Evolutionary conservation across 208 protist genomes (phyloP), one percentile per base, ranked within the genome.

Genomic region (Trypanosoma vivax): DNA sequence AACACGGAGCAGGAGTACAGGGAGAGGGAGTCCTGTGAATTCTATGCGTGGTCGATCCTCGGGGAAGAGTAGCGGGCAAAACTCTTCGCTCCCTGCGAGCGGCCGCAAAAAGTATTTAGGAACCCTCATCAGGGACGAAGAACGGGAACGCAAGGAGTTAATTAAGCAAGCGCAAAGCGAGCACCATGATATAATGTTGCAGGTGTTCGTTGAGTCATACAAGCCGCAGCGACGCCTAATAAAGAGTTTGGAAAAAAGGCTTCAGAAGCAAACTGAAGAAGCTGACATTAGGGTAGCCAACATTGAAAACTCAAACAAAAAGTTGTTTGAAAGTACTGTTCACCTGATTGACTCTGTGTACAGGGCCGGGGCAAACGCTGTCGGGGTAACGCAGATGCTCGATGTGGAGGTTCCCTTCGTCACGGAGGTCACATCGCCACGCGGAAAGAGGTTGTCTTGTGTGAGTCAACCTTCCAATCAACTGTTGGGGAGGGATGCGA

Each of bases 151-250:
- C 33, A 27, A 9, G 11, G 34, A 37, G n/a, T 47, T 81, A 37
- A 55, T 54, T 2, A 25, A 28, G 14, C 57, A 70, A 33, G 67
- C 53, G 34, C 27, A 48, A n/a, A 33, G 6, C 13, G 75, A 64
- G 54, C 38, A 52, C 33, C 30, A 62, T 5, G 25, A 16, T 25
- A 39, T 81, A 11, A 60, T 73, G 35, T n/a, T 53, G 27, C n/a
- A 30, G 14, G 79, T 76, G 41, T 37, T 61, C 5, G 49, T 70
- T 42, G 23, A 41, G 5, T 70, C 65, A 14, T 71, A 73, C 56
- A 57, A 58, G 5, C 67, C 62, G 23, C 79, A 81, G 3, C 42
- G 61, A 53, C 59, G 55, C 2, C 50, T 74, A 27, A 61, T 88
- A 4, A 27, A 63, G 34, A 48, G 67, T 7, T 47, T 81, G 18